Base-by-base conservation (phyloP, 1,139 yeast species). In the Blastobotrys illinoisensis region DNA sequence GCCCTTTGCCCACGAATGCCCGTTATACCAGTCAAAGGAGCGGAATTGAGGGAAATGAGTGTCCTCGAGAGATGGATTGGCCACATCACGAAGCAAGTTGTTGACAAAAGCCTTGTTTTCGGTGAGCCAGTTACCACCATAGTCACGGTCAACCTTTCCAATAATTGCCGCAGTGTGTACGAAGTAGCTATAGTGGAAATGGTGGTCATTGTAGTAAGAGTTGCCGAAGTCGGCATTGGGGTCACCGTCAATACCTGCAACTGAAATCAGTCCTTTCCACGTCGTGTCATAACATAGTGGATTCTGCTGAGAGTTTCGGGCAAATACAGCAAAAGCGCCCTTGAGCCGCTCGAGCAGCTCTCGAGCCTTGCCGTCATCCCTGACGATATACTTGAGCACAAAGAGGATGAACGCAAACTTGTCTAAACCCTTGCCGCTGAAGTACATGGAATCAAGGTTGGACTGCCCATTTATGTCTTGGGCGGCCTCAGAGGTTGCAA, bases 1-100 rank as follows among this genome's bases (percentile, higher is more conserved):
- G 13, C 95, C 93, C 58, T 80, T 80, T 3, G 93, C 91, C 88
- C 90, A 86, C 4, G 90, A 84, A 66, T 86, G 93, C 24, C 95
- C 95, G 46, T 77, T 78, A 67, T 73, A 86, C 88, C 89, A 86
- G 65, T 85, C 89, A 69, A 86, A 86, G 72, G 79, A 78, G 65
- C 93, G 75, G 18, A 81, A 85, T 19, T 80, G 82, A 3, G 93
- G 93, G 78, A 85, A 86, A 62, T 77, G 79, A 1, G 71, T 55
- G 66, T 85, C 90, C 1, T 71, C 71, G 55, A 67, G 56, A 18
- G 81, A 75, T 19, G 91, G 90, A 64, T 85, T 86, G 43, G 88
- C 85, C 49, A 82, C 88, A 64, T 86, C 91, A 68, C 91, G 78
- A 36, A 85, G 72, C 60, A 84, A 74, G 1, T 77, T 63, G 62